Evolutionary conservation across 352 stramenopile species (phyloP).

Genomic region (Phytophthora sp.): DNA sequence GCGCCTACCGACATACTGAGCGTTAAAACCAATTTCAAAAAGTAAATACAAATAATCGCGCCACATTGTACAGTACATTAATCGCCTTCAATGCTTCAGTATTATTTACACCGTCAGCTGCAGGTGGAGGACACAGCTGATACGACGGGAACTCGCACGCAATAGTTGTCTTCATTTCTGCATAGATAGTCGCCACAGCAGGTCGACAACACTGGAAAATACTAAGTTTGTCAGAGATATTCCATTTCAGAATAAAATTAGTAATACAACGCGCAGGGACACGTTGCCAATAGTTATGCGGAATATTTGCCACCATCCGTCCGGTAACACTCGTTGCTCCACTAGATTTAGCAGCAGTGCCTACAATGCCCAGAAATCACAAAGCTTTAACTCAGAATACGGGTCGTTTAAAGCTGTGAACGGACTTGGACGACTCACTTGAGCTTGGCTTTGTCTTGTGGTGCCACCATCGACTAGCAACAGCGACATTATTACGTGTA

Average conservation of each 20-base stretch:
- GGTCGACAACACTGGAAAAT: background rate
- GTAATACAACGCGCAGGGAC: too few relatives aligned
- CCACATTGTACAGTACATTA: background rate
- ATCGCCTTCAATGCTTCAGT: background rate
- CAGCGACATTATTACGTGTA: too few relatives aligned
- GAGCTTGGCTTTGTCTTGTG: conserved; percentile 67
- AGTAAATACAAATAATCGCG: background rate
- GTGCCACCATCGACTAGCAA: conserved; percentile 29
- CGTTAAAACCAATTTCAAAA: background rate
- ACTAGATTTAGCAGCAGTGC: background rate
- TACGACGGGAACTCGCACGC: background rate
- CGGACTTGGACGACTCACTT: conserved; percentile 69
- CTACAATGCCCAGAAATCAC: conserved; percentile 16
- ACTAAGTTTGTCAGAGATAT: too few relatives aligned
- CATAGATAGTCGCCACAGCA: background rate
- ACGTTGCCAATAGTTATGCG: too few relatives aligned
- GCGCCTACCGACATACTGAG: background rate
- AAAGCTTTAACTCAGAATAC: too few relatives aligned
- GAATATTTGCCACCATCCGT: too few relatives aligned
- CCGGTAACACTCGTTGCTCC: too few relatives aligned
- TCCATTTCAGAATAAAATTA: too few relatives aligned
- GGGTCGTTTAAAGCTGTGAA: too few relatives aligned
- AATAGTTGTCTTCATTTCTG: background rate
- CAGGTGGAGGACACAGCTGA: background rate
- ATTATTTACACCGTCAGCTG: background rate